These are phyloP conservation scores for Cyberlindnera galapagoensis DNA, from an alignment of 805 yeast species.

Conservation along the genomic window DNA sequence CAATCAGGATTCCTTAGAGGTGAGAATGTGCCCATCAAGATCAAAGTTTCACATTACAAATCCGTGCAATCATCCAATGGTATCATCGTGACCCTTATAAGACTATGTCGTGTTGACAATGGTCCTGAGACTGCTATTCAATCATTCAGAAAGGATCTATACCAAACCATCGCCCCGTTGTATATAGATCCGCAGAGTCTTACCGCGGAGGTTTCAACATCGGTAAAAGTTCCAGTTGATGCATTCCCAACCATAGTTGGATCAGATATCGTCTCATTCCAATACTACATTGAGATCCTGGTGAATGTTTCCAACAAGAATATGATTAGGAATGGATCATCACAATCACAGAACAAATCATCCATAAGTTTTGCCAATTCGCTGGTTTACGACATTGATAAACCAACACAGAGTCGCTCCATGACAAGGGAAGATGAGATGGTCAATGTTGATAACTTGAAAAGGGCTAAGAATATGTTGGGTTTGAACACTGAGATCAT, in stretches of 20 bases:
- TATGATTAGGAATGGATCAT: constrained; percentile 19
- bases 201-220: constrained; percentile 50
- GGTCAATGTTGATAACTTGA: constrained; percentile 75
- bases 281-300: constrained; percentile 77
- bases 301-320: constrained; percentile 70
- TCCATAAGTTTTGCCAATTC: constrained; percentile 17
- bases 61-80: constrained; percentile 66
- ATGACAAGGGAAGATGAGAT: constrained; percentile 30
- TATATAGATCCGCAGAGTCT: constrained; percentile 66
- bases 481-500: constrained; percentile 77
- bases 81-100: constrained; percentile 67
- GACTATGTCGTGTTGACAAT: constrained; percentile 68
- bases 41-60: constrained; percentile 63
- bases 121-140: constrained; percentile 44
- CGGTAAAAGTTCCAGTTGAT: constrained; percentile 72
- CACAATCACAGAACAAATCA: constrained; percentile 22
- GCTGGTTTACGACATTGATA: constrained; percentile 21
- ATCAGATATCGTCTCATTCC: constrained; percentile 67
- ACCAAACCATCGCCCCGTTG: constrained; percentile 71
- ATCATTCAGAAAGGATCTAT: constrained; percentile 75
- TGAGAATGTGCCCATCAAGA: constrained; percentile 67
- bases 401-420: constrained; percentile 19
- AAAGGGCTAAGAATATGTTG: constrained; percentile 68
- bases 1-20: constrained; percentile 73
- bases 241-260: constrained; percentile 79